Conservation (phyloP, 306 rosid species). For the Benincasa hispida region DNA sequence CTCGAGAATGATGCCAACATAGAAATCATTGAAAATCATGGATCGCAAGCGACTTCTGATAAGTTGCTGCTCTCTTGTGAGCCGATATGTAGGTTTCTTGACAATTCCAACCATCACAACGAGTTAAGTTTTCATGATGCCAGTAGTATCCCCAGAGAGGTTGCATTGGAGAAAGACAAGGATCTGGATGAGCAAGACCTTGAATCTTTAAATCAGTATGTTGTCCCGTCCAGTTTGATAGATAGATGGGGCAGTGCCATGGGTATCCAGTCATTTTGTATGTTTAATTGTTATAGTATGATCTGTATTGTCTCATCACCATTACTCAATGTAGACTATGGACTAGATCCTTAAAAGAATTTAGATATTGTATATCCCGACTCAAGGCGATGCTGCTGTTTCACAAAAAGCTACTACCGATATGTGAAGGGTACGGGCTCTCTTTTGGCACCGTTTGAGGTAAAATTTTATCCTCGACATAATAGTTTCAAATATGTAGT, state of each 20-base stretch:
- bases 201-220: conserved; percentile 35
- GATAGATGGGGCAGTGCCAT: conserved; percentile 97
- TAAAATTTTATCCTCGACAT: conserved; percentile 15
- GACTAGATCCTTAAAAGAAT: conserved; percentile 8
- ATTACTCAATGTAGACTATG: conserved; percentile 18
- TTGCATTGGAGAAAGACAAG: conserved; percentile 16
- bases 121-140: conserved; percentile 15
- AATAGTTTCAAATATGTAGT: background rate
- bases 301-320: background rate
- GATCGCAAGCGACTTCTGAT: conserved; percentile 30
- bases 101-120: conserved; percentile 18
- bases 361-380: conserved; percentile 82
- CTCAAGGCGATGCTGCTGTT: conserved; percentile 92
- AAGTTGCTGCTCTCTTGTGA: conserved; percentile 52
- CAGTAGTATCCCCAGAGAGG: conserved; percentile 16
- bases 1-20: conserved; percentile 23
- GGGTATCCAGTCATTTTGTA: conserved; percentile 68
- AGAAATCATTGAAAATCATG: conserved; percentile 24
- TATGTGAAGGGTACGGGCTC: conserved; percentile 97
- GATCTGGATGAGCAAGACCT: conserved; percentile 10
- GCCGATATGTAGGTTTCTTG: conserved; percentile 62
- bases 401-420: conserved; percentile 83
- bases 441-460: conserved; percentile 75
- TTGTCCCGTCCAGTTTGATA: conserved; percentile 60
- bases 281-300: background rate